Percentiles rank a stretch among this genome's conserved stretches.
phyloP scores from a whole-genome alignment of 768 basidiomycete species.

The Cystofilobasidium ferigula region DNA sequence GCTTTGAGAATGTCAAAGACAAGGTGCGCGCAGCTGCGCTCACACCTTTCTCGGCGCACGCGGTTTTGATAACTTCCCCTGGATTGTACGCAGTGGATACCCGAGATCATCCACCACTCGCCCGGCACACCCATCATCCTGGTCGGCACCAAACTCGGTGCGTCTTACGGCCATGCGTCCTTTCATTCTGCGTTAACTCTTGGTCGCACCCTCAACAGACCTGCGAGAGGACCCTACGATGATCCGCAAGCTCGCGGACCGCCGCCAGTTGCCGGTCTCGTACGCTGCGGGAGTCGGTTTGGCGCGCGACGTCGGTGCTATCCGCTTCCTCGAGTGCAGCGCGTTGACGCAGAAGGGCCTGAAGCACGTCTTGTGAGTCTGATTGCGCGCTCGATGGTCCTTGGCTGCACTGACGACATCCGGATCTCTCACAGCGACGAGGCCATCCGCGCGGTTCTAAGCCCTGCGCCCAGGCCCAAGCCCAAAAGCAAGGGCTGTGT shows the following conservation, averaged over 20 bases:
- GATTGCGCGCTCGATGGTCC: not conserved
- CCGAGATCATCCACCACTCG: constrained; percentile 15
- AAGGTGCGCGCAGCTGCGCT: constrained; percentile 29
- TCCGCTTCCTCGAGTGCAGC: constrained; percentile 24
- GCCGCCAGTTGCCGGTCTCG: constrained; percentile 34
- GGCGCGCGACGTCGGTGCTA: constrained; percentile 21
- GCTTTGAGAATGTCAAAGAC: constrained; percentile 68
- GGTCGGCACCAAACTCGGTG: constrained; percentile 64
- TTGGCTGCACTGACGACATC: not conserved
- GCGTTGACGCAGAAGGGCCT: constrained; percentile 38
- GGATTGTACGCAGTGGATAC: constrained; percentile 19
- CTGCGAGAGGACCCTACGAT: constrained; percentile 75
- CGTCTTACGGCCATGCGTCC: not conserved
- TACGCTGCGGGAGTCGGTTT: constrained; percentile 28
- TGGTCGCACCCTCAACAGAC: constrained; percentile 47
- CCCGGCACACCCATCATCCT: constrained; percentile 74
- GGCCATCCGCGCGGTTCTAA: constrained; percentile 37
- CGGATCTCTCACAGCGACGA: constrained; percentile 32
- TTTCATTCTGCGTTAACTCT: not conserved
- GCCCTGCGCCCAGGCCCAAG: constrained; percentile 32
- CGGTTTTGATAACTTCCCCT: not conserved
- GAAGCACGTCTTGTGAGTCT: constrained; percentile 36
- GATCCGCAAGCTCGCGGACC: constrained; percentile 40
- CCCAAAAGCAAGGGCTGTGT: constrained; percentile 35
- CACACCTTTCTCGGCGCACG: not conserved